A percentile compares a stretch with the other conserved stretches of the same genome.
These are phyloP conservation scores for Sphagnum tenellum DNA, from an alignment of 225 moss, liverwort and hornwort species.

Conservation along the genomic window DNA sequence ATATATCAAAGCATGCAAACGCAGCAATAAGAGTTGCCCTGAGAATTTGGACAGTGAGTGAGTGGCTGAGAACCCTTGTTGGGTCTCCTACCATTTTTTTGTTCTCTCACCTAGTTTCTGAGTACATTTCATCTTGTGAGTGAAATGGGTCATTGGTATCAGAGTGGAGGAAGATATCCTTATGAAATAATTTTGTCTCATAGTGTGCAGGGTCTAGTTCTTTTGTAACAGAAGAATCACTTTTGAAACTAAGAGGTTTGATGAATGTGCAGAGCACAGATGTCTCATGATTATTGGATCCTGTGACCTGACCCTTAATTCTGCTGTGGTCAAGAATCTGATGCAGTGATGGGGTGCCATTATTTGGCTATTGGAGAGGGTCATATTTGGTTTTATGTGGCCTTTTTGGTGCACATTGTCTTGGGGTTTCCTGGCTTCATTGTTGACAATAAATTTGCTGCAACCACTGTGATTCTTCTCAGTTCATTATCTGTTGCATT, in stretches of 20 bases:
- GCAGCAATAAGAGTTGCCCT: no score
- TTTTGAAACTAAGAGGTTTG: no score
- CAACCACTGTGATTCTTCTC: conserved; percentile 41
- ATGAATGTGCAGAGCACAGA: background rate
- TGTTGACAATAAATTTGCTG: conserved; percentile 50
- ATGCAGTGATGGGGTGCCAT: conserved; percentile 52
- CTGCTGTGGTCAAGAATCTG: background rate
- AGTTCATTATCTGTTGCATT: conserved; percentile 88
- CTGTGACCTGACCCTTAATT: no score
- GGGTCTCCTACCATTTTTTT: background rate
- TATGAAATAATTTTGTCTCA: conserved; percentile 6
- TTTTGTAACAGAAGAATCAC: no score
- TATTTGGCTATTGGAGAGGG: conserved; percentile 62
- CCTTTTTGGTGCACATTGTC: conserved; percentile 40
- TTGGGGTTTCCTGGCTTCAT: conserved; percentile 42
- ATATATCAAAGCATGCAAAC: no score
- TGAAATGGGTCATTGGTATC: background rate
- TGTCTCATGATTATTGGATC: background rate
- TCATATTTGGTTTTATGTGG: conserved; percentile 62
- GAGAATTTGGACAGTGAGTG: no score
- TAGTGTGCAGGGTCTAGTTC: background rate
- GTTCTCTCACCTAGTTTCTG: background rate
- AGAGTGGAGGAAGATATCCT: background rate
- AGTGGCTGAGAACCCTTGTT: no score
- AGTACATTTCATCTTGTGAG: background rate